Evolutionary conservation across 352 stramenopile species (phyloP).

Genomic region (Pythium monospermum): DNA sequence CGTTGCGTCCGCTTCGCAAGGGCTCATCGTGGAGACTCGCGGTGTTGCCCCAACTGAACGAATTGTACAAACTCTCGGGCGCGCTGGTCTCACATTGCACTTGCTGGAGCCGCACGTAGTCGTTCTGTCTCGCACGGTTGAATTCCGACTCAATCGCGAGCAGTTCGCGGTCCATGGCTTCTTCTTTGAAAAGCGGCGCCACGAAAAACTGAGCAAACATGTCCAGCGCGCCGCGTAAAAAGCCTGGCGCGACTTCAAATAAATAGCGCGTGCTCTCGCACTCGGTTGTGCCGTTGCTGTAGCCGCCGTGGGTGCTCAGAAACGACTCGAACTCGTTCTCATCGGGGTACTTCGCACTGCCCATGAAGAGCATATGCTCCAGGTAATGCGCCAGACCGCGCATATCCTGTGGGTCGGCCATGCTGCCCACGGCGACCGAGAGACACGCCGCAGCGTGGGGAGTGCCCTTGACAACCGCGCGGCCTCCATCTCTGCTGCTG

Average conservation of each 20-base stretch:
- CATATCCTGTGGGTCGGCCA: slow-evolving; percentile 27
- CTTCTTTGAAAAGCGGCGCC: slow-evolving; percentile 43
- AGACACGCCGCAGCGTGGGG: slow-evolving; percentile 27
- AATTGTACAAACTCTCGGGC: slow-evolving; percentile 26
- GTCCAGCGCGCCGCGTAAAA: slow-evolving; percentile 40
- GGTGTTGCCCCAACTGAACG: slow-evolving; percentile 65
- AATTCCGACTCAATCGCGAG: slow-evolving; percentile 65
- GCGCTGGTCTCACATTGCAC: slow-evolving; percentile 29
- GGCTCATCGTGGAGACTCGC: slow-evolving; percentile 29
- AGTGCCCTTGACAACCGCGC: slow-evolving; percentile 8
- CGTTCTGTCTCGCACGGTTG: slow-evolving; percentile 31
- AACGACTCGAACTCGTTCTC: slow-evolving; percentile 87
- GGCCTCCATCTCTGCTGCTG: slow-evolving; percentile 5
- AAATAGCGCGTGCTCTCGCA: slow-evolving; percentile 80
- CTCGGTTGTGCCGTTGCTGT: slow-evolving; percentile 83
- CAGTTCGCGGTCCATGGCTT: slow-evolving; percentile 58
- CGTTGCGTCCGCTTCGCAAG: slow-evolving; percentile 12
- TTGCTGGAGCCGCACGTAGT: slow-evolving; percentile 38
- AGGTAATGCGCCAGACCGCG: slow-evolving; percentile 88
- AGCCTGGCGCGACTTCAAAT: slow-evolving; percentile 57
- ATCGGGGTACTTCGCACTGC: slow-evolving; percentile 77
- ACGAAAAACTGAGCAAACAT: slow-evolving; percentile 91
- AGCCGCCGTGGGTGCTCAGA: slow-evolving; percentile 62
- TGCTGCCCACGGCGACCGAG: slow-evolving; percentile 32
- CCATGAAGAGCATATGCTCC: slow-evolving; percentile 97